Base-by-base conservation (phyloP, 306 rosid species). In the Cicer judaicum region DNA sequence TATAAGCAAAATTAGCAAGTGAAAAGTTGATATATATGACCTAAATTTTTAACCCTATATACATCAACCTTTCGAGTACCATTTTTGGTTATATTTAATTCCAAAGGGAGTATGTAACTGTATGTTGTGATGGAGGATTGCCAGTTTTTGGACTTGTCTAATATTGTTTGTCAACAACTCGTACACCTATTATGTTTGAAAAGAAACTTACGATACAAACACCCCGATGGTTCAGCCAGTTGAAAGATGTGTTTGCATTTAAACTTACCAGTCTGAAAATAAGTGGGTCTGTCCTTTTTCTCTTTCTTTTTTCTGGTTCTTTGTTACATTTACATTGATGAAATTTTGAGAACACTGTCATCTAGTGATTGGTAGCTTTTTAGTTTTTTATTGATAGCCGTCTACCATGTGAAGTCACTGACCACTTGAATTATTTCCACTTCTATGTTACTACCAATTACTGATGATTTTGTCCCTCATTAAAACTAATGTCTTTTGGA, bases 401-500 rank as follows among this genome's bases (percentile, higher is more conserved):
- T 75, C 49, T 3, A 39, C 56, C 70, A 56, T 49, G 66, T 48
- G 62, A 76, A 63, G 74, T 70, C 70, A 76, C 73, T 70, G 62
- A 15, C 62, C 21, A 36, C 24, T 47, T 70, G 16, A 50, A 16
- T 54, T 46, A 53, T 81, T 64, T 67, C 68, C 54, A 54, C 21
- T 68, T 63, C 63, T 44, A 69, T 72, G 39, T 53, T 12, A 62
- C 41, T 70, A 16, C 77, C 70, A 52, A 29, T 21, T 77, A 29
- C 18, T 47, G 50, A 60, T 67, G 24, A 71, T 71, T 74, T 64
- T 29, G 48, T 66, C 48, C 72, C 61, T 29, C 65, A 5, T 14
- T 41, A 36, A 39, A 38, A 50, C 18, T 59, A 11, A 7, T 62
- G 34, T 42, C 43, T 39, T 68, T 47, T 5, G 8, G 52, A 62